Base-by-base conservation (phyloP, 352 stramenopile genomes). In the Globisporangium solare region DNA sequence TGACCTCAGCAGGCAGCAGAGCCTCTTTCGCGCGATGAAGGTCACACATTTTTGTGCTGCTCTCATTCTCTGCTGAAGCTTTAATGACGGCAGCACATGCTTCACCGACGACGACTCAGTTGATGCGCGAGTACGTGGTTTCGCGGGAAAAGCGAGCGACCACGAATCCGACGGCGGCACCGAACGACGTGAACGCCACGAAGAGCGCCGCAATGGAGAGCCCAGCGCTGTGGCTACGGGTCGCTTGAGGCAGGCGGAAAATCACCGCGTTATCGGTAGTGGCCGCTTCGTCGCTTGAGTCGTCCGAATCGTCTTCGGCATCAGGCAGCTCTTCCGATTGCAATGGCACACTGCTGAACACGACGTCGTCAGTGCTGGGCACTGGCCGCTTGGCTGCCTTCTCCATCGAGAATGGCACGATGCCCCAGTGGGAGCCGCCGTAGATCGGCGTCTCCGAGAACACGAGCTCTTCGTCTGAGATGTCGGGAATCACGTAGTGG, bases 371-470 rank as follows among this genome's bases (percentile, higher is more conserved):
- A 49, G 95, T 88, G 59, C 89, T 54, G 21, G 89, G 94, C 70
- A 98, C 89, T 2, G 91, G 90, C 47, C 86, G 72, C 22, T 80
- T 76, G 8, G 59, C 56, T 40, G 97, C 94, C 22, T 87, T 74
- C 20, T 67, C 64, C 47, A 79, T 67, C 39, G 68, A 54, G 49
- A 94, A 79, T 22, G 78, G 75, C 6, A 74, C 64, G 41, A 88
- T 82, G 40, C 76, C 75, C 54, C 67, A 86, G 54, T 79, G 70
- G 22, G 75, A 86, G 32, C 75, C 75, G 12, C 77, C 77, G 45
- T 88, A 86, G 21, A 83, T 68, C n/a, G 77, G 75, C 20, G 54
- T 74, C 69, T 85, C 64, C 8, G 74, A 70, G 58, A 82, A 83
- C 27, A 76, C 68, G 5, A 87, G 66, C 64, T 79, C 63, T 47